Evolutionary conservation across 106 monocot species (phyloP), one percentile per base, ranked within the genome.

Genomic region (Acanthochlamys bracteata): DNA sequence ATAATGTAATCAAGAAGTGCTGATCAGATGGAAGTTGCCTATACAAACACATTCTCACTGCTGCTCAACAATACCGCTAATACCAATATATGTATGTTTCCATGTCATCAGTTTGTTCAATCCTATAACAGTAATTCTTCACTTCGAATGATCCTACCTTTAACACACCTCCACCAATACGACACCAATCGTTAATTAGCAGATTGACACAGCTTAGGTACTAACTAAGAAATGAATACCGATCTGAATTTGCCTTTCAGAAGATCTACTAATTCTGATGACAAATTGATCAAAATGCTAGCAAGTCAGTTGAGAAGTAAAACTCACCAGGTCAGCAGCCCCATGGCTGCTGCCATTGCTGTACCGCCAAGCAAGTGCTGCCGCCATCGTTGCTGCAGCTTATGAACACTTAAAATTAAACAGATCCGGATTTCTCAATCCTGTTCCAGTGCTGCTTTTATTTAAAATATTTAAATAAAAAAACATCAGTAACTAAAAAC

Each of bases 361-460:
- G 49, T 81, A 89, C 67, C 81, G 79, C 89, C 89, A 89, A 19
- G 84, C 75, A 46, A 89, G 69, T 79, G 84, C 41, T 0, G 89
- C 64, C 70, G 91, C 91, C 91, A 89, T 75, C 73, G 81, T 89
- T 69, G 39, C 74, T 64, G 42, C 66, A 45, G 43, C 22, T 74
- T 42, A 27, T 60, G n/a, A n/a, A n/a, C n/a, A n/a, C n/a, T n/a
- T n/a, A n/a, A n/a, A 33, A 33, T 4, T 20, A 70, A 26, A 14
- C 40, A 51, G 17, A 51, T 51, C 43, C 56, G 39, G 40, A 52
- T 51, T 20, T 39, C 62, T 23, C 9, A 12, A 12, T 41, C 16
- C 21, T 39, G 22, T 19, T 7, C 40, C 11, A 10, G 24, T 20
- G 16, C 61, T 61, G 39, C 61, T 61, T 40, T 39, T 39, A 15